phyloP scores from a whole-genome alignment of 176 grass and related monocot species.

The Microstegium vimineum region DNA sequence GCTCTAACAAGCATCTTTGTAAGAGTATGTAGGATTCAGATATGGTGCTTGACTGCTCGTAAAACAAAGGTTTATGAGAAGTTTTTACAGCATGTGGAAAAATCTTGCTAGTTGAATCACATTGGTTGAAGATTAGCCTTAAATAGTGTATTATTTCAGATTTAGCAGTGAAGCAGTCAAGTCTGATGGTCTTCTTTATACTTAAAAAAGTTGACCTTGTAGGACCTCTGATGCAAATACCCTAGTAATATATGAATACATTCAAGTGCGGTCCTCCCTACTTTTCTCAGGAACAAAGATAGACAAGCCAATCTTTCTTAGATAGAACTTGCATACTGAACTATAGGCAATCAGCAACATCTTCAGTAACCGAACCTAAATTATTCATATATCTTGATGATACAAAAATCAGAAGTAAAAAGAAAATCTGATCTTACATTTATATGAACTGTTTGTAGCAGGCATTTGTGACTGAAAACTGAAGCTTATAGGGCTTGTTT shows the following conservation, averaged over 20 bases:
- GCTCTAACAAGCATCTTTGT: not conserved
- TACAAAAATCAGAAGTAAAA: not conserved
- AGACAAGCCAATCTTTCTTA: not conserved
- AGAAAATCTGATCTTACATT: conserved; percentile 32
- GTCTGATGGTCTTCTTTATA: not conserved
- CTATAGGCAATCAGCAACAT: conserved; percentile 4
- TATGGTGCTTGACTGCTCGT: not conserved
- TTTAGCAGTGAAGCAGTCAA: not conserved
- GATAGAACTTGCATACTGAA: not conserved
- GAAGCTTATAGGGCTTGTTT: not conserved
- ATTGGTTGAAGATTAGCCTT: not conserved
- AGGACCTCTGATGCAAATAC: not conserved
- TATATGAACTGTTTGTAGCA: conserved; percentile 20
- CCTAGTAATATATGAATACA: no score
- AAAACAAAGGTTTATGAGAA: not conserved
- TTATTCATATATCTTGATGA: not conserved
- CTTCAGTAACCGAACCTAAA: not conserved
- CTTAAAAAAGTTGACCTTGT: not conserved
- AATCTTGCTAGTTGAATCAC: not conserved
- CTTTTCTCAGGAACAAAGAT: not conserved
- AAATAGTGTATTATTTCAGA: no score
- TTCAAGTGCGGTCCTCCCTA: not conserved
- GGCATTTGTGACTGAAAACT: not conserved
- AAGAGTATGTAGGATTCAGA: no score
- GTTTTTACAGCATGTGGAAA: not conserved